Evolutionary conservation across 345 rosid species (phyloP), one percentile per base, ranked within the genome.

Genomic region (Erysimum cheiranthoides): DNA sequence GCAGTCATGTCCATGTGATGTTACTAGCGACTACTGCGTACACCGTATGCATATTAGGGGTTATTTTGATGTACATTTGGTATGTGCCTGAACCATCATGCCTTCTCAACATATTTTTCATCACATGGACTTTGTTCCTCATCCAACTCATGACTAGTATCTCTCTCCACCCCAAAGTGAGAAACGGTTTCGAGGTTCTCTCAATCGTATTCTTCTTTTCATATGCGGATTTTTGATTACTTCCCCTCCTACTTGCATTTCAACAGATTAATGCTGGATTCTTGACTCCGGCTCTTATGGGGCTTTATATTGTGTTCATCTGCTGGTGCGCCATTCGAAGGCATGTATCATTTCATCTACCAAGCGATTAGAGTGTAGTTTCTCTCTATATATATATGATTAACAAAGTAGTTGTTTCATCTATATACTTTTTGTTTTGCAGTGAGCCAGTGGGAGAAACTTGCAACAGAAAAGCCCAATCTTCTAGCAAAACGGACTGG

Each of bases 241-340:
- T 1, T 6, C 13, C 25, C n/a, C 46, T 61, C 66, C 27, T 73
- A 6, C 28, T 38, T 71, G 30, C 1, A 21, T 46, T 30, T 32
- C 39, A 77, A 81, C 85, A 94, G 98, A 80, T 94, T 14, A 86
- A 90, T 64, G 84, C 85, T 5, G 93, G 97, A 39, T 82, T 82
- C 86, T 84, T 94, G 84, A 78, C 94, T 79, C 95, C 95, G 0
- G 96, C 93, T 18, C 88, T 94, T 62, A 94, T 94, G 97, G 97
- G 98, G 40, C 92, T 94, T 28, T 94, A 94, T 71, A 80, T 90
- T 38, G 88, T 92, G 27, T 94, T 87, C 67, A 87, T 94, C 50
- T 94, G 98, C 79, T 94, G 97, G 98, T 90, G 98, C 71, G 98
- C 97, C 53, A 90, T 92, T 54, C 78, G 97, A 76, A 94, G 98